These are phyloP conservation scores for Solanum chacoense DNA, from an alignment of 305 asterid species.

Conservation along the genomic window DNA sequence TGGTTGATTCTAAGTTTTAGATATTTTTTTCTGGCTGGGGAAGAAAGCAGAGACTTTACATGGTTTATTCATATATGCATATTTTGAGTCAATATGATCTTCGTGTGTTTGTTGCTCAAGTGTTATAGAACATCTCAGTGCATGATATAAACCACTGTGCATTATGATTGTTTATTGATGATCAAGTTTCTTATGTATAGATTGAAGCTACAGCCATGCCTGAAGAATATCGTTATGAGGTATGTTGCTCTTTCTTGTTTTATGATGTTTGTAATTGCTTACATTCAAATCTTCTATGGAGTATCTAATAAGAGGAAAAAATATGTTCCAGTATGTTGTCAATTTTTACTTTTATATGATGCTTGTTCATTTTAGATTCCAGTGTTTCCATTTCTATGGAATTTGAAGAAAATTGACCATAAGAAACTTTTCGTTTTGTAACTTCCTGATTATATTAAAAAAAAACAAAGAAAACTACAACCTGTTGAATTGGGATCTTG, in stretches of 20 bases:
- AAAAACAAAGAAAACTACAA: not conserved
- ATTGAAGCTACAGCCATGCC: conserved; percentile 81
- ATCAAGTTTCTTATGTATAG: conserved; percentile 26
- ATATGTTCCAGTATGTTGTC: not conserved
- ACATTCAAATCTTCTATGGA: not conserved
- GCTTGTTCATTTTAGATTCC: not conserved
- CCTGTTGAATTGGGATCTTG: not conserved
- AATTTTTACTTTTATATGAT: not conserved
- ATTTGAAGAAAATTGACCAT: not conserved
- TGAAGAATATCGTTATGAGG: conserved; percentile 68
- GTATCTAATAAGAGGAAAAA: not conserved
- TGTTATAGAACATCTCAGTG: not conserved
- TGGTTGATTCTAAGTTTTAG: not conserved
- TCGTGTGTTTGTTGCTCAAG: not conserved
- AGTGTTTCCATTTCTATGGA: not conserved
- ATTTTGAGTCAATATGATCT: not conserved
- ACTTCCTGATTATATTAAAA: not conserved
- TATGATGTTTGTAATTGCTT: not conserved
- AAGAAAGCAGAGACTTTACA: not conserved
- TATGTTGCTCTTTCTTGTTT: conserved; percentile 20
- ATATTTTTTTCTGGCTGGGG: not conserved
- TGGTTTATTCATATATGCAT: not conserved
- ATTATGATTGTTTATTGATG: not conserved
- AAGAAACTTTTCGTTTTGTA: not conserved
- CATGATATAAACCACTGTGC: not conserved